Conservation (phyloP, 139 green algal species). For the Chlamydomonas asymmetrica region DNA sequence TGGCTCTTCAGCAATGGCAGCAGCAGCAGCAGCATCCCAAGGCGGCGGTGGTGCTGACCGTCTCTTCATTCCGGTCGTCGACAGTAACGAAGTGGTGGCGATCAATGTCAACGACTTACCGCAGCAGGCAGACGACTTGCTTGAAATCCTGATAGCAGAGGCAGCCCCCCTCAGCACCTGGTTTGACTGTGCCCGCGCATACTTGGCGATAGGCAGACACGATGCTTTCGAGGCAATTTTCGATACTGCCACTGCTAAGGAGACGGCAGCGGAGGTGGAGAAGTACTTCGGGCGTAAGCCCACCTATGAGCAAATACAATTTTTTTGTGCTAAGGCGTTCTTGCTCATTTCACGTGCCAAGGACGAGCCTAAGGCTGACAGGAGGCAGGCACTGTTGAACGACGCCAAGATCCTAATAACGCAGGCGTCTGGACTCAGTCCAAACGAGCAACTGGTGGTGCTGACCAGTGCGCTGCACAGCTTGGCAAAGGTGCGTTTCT, state of each 20-base stretch:
- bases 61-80: constrained; percentile 56
- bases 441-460: constrained; percentile 66
- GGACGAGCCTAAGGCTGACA: constrained; percentile 36
- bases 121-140: constrained; percentile 58
- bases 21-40: no score
- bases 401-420: constrained; percentile 40
- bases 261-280: constrained; percentile 36
- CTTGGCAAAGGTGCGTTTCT: constrained; percentile 54
- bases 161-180: constrained; percentile 68
- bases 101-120: constrained; percentile 56
- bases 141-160: constrained; percentile 71
- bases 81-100: constrained; percentile 59
- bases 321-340: constrained; percentile 70
- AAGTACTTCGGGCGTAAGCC: constrained; percentile 41
- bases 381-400: constrained; percentile 30
- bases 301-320: constrained; percentile 71
- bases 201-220: constrained; percentile 54
- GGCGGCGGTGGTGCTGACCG: no score
- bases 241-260: constrained; percentile 28
- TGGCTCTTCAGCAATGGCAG: no score
- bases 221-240: constrained; percentile 40
- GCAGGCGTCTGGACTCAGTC: constrained; percentile 35
- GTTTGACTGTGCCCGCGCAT: constrained; percentile 72
- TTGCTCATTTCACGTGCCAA: constrained; percentile 51
- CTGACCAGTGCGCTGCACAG: constrained; percentile 60